phyloP scores from a whole-genome alignment of 768 basidiomycete species.

The Suillus clintonianus region DNA sequence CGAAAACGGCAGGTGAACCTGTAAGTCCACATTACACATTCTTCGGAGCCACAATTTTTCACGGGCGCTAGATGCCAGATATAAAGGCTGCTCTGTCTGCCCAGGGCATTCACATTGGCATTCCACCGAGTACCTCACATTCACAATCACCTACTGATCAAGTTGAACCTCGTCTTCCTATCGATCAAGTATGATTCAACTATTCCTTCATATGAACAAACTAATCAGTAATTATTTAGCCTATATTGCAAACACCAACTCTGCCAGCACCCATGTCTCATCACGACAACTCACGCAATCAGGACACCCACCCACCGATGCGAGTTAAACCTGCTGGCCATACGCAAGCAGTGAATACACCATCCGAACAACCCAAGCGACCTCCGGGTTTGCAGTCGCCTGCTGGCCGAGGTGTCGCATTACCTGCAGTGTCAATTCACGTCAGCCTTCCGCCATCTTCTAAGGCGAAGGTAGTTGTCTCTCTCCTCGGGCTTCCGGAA shows the following conservation, averaged over 20 bases:
- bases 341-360: too few relatives aligned
- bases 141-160: not conserved
- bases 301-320: not conserved
- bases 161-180: not conserved
- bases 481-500: not conserved
- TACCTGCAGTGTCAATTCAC: too few relatives aligned
- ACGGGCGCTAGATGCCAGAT: not conserved
- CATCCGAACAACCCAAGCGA: not conserved
- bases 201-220: not conserved
- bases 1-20: too few relatives aligned
- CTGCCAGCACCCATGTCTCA: not conserved
- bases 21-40: not conserved
- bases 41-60: not conserved
- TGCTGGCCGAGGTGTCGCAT: not conserved
- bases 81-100: not conserved
- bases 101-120: not conserved
- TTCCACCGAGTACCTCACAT: too few relatives aligned
- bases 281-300: not conserved
- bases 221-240: not conserved
- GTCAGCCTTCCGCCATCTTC: slow-evolving; percentile 1
- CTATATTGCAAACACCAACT: not conserved
- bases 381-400: not conserved
- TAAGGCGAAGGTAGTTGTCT: not conserved
- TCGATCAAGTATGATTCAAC: not conserved
- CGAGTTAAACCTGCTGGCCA: not conserved